Evolutionary conservation across 2,329 filamentous ascomycete species (phyloP).

Genomic region (Helotiales sp.): DNA sequence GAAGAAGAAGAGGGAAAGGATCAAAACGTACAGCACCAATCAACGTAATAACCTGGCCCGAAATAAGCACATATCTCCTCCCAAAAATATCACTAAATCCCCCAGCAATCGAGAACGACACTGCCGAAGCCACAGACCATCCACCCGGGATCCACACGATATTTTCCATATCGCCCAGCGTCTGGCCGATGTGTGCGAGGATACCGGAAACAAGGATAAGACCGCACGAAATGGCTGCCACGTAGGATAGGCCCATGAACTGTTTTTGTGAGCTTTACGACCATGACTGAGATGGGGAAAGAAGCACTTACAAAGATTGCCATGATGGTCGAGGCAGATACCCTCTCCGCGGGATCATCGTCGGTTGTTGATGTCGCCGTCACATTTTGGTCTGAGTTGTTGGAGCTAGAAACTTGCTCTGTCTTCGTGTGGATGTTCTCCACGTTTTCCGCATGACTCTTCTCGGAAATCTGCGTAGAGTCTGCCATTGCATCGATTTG

Average conservation of each 20-base stretch:
- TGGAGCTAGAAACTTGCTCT: conserved; percentile 16
- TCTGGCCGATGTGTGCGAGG: conserved; percentile 37
- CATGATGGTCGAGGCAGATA: conserved; percentile 29
- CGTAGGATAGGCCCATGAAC: conserved; percentile 35
- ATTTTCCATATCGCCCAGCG: conserved; percentile 32
- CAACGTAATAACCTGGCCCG: conserved; percentile 31
- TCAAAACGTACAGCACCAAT: conserved; percentile 33
- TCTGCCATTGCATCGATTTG: not conserved
- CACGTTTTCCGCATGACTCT: not conserved
- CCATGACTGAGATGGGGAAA: no score
- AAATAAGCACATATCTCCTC: conserved; percentile 43
- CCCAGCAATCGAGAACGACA: conserved; percentile 44
- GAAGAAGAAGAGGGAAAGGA: not conserved
- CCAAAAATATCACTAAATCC: conserved; percentile 46
- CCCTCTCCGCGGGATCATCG: conserved; percentile 21
- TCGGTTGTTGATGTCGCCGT: not conserved
- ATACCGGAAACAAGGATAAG: conserved; percentile 36
- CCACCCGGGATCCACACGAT: conserved; percentile 41
- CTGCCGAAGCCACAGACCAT: conserved; percentile 38
- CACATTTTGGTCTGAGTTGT: conserved; percentile 12
- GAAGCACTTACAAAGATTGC: conserved; percentile 30
- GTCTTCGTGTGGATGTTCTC: not conserved
- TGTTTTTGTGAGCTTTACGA: no score
- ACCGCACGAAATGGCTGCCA: conserved; percentile 29
- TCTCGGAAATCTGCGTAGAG: conserved; percentile 9